These are phyloP conservation scores for Xylariaceae sp. DNA, from an alignment of 2,329 filamentous ascomycete species.

Conservation along the genomic window DNA sequence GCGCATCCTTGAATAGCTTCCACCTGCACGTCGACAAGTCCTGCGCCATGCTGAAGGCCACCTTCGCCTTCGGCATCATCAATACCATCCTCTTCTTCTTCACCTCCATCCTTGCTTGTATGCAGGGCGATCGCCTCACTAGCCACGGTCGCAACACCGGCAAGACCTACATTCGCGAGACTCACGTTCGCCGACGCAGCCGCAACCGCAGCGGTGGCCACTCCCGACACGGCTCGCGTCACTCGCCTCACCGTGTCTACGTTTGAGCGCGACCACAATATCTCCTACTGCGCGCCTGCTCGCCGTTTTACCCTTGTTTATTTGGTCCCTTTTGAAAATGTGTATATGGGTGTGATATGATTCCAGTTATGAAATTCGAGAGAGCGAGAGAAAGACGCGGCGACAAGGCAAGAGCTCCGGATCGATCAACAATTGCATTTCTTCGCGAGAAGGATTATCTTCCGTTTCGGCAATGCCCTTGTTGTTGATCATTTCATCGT, in stretches of 20 bases:
- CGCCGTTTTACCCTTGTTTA: no score
- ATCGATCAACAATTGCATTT: no score
- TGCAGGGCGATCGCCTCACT: conserved; percentile 44
- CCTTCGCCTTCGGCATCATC: conserved; percentile 87
- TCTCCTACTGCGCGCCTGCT: no score
- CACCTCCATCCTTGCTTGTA: conserved; percentile 65
- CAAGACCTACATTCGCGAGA: conserved; percentile 40
- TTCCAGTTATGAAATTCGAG: no score
- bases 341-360: no score
- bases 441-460: no score
- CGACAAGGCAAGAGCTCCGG: no score
- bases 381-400: no score
- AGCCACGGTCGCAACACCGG: conserved; percentile 30
- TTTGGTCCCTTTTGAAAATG: no score
- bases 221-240: conserved; percentile 38
- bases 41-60: conserved; percentile 88
- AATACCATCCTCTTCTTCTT: conserved; percentile 75
- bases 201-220: conserved; percentile 37
- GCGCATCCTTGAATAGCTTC: conserved; percentile 47
- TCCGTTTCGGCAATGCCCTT: no score
- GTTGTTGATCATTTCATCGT: no score
- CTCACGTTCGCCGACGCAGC: conserved; percentile 43
- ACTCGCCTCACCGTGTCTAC: conserved; percentile 49
- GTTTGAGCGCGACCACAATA: conserved; percentile 33
- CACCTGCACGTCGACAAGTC: conserved; percentile 61